These are phyloP conservation scores for Teunomyces cretensis DNA, from an alignment of 805 yeast genomes.

Conservation along the genomic window DNA sequence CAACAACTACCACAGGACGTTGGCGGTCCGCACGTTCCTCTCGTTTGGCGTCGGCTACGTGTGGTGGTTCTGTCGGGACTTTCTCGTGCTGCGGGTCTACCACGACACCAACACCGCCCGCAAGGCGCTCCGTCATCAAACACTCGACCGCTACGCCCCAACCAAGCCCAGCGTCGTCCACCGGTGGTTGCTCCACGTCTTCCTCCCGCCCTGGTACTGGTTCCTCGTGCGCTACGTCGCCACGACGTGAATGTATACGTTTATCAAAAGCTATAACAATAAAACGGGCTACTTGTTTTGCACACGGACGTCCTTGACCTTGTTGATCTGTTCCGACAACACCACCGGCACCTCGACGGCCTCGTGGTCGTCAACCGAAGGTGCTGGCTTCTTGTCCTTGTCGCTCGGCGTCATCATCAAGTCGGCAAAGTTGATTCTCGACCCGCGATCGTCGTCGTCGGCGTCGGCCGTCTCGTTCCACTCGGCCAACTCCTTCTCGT, in stretches of 20 bases:
- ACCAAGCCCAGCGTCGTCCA: conserved; percentile 12
- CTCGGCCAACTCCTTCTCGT: conserved; percentile 65
- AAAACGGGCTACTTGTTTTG: conserved; percentile 1
- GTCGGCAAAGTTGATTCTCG: conserved; percentile 44
- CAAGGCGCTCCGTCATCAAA: conserved; percentile 11
- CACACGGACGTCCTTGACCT: conserved; percentile 34
- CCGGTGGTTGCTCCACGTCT: conserved; percentile 9
- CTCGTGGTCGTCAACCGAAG: conserved; percentile 28
- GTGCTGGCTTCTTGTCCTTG: conserved; percentile 13
- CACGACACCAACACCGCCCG: conserved; percentile 17
- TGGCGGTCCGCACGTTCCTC: conserved; percentile 10
- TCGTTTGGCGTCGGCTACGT: conserved; percentile 23
- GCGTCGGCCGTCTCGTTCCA: conserved; percentile 54
- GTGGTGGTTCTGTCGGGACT: conserved; percentile 33
- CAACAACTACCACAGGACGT: background rate
- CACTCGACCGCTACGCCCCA: conserved; percentile 11
- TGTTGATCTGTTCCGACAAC: conserved; percentile 43
- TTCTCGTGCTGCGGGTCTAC: conserved; percentile 13
- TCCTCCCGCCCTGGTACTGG: conserved; percentile 41
- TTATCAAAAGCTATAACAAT: background rate
- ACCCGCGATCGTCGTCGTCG: conserved; percentile 29
- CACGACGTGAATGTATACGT: background rate
- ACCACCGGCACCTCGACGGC: conserved; percentile 51
- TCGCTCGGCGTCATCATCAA: conserved; percentile 47
- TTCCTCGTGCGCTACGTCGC: conserved; percentile 1